Base-by-base conservation (phyloP, 2,329 filamentous ascomycete genomes). In the Daldinia sp. region DNA sequence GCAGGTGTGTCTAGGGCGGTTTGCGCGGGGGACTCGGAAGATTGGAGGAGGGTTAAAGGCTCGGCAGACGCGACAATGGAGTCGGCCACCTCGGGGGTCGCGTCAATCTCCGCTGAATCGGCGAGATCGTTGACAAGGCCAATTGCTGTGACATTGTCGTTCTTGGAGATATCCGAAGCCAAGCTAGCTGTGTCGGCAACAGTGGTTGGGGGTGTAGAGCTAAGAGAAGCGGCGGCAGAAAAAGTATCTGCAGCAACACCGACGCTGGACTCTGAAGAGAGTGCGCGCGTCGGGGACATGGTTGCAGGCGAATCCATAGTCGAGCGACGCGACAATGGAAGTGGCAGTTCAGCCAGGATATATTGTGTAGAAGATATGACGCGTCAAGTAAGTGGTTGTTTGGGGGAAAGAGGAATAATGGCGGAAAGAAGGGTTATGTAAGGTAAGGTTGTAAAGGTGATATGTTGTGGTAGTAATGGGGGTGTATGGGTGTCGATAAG, bases 171-270 rank as follows among this genome's bases (percentile, higher is more conserved):
- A 37, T 80, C 75, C 37, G 84, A 85, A 55, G 81, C 80, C 58
- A 87, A 78, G 77, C 87, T 90, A 62, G 80, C 82, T 70, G 80
- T 82, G 74, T 90, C 88, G 72, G 84, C 85, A 68, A 88, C 79
- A 68, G 86, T 90, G 49, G 88, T 91, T 21, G 87, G 87, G 47
- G 89, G 88, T 59, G 89, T 90, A 17, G 86, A 89, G 70, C 80
- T 83, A 23, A 82, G 78, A 50, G 84, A 86, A 79, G 83, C 83
- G 80, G 83, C 78, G 70, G 84, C 77, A 72, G 79, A 82, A 51
- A 81, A 82, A 43, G 76, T 76, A 61, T 82, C 80, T 55, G 75
- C 74, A 55, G 75, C 71, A 19, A 66, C 67, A 35, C 62, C 69
- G 45, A 70, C 64, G 59, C 72, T 74, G 15, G 71, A 70, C 69